These are phyloP conservation scores for Trichophyton verrucosum DNA, from an alignment of 2,329 filamentous ascomycete species.

Conservation along the genomic window DNA sequence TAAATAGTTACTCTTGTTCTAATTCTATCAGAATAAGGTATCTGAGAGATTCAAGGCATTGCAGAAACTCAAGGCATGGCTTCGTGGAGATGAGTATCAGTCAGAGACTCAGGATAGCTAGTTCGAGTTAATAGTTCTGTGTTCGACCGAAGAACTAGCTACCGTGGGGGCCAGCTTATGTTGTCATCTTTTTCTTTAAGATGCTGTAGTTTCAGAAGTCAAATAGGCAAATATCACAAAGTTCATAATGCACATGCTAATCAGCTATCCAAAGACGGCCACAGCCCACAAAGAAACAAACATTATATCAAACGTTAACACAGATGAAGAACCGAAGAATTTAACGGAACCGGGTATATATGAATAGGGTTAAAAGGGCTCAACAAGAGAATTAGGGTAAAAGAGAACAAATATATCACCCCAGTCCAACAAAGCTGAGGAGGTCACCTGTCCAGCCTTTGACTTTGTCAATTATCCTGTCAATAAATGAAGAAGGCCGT, in stretches of 20 bases:
- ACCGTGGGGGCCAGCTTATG: too few relatives aligned
- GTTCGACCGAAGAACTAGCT: background rate
- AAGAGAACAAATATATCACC: too few relatives aligned
- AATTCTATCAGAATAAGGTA: conserved; percentile 56
- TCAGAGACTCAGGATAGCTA: background rate
- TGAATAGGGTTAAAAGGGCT: background rate
- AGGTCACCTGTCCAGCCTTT: conserved; percentile 26
- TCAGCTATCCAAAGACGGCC: background rate
- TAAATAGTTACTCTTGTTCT: background rate
- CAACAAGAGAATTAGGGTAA: background rate
- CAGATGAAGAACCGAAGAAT: background rate
- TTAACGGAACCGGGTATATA: background rate
- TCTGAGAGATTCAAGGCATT: conserved; percentile 85
- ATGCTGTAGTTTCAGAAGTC: too few relatives aligned
- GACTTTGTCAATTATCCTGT: conserved; percentile 23
- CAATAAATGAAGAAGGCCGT: conserved; percentile 24
- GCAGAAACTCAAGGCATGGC: conserved; percentile 72
- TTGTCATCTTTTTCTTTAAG: too few relatives aligned
- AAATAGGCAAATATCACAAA: too few relatives aligned
- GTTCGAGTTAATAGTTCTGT: background rate
- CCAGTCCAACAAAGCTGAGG: background rate
- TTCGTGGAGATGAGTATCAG: conserved; percentile 35
- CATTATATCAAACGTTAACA: background rate
- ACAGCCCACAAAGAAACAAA: background rate
- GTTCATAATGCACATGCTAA: too few relatives aligned